Conservation (phyloP, 495 filamentous ascomycete genomes). For the Neurospora sp. region DNA sequence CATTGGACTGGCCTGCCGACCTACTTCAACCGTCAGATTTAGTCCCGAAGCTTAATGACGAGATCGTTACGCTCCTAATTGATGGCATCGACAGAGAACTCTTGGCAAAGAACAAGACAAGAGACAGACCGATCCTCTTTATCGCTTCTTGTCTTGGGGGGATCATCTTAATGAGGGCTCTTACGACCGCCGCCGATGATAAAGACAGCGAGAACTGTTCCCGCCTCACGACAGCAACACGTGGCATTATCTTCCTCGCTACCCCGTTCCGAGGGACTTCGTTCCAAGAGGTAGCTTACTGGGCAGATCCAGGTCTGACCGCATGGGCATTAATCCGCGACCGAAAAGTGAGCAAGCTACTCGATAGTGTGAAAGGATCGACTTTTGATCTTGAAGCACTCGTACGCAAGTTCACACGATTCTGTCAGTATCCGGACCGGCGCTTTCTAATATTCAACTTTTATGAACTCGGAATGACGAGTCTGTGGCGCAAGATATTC, state of each 20-base stretch:
- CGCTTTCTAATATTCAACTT: constrained; percentile 4
- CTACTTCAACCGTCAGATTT: too few relatives aligned
- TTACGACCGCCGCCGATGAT: constrained; percentile 7
- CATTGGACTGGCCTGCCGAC: too few relatives aligned
- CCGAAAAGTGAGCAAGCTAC: constrained; percentile 2
- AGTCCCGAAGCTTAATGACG: too few relatives aligned
- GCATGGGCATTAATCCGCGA: constrained; percentile 2
- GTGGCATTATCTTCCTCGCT: constrained; percentile 24
- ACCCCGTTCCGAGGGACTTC: constrained; percentile 24
- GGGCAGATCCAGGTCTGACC: constrained; percentile 3
- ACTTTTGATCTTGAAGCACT: constrained; percentile 1
- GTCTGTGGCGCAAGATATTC: constrained; percentile 9
- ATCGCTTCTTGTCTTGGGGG: constrained; percentile 29
- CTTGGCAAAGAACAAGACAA: neutral
- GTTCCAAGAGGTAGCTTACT: constrained; percentile 8
- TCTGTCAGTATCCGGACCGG: neutral
- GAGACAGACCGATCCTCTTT: constrained; percentile 21
- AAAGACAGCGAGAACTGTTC: neutral
- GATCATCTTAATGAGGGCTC: constrained; percentile 21
- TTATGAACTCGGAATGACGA: constrained; percentile 9
- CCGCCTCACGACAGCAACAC: constrained; percentile 8
- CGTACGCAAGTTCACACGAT: constrained; percentile 1
- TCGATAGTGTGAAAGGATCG: neutral
- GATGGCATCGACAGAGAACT: constrained; percentile 6
- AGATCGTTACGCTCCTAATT: constrained; percentile 9